Conservation (phyloP, 495 filamentous ascomycete species). For the Aspergillus affinis region DNA sequence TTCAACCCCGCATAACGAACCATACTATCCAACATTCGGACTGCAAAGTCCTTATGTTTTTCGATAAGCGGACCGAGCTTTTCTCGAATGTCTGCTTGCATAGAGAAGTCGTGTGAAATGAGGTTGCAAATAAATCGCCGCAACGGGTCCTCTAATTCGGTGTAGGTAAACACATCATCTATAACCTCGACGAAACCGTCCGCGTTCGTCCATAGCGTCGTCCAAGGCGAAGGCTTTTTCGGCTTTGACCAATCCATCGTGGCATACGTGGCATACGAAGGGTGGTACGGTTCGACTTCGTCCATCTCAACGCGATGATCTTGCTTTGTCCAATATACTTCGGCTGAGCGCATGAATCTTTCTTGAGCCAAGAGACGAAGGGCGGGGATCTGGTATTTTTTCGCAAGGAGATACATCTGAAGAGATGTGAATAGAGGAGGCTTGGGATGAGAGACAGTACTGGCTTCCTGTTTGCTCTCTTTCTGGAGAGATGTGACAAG, state of each 20-base stretch:
- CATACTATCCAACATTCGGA: background rate
- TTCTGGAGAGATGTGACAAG: no score
- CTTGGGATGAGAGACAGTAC: no score
- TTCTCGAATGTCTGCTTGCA: background rate
- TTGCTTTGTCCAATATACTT: background rate
- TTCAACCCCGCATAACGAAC: no score
- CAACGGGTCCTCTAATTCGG: background rate
- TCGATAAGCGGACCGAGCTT: background rate
- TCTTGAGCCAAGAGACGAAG: background rate
- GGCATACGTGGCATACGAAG: no score
- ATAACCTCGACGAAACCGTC: background rate
- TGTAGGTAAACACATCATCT: background rate
- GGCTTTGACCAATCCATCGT: no score
- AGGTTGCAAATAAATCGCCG: background rate
- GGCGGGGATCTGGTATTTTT: background rate
- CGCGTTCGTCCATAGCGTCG: no score
- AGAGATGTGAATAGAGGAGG: background rate
- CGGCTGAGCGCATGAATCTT: background rate
- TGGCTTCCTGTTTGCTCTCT: no score
- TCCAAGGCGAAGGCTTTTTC: no score
- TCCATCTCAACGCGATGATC: no score
- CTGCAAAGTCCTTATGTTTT: background rate
- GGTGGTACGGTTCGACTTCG: no score
- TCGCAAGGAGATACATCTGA: background rate
- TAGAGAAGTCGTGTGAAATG: background rate